Conservation (phyloP, 2,329 filamentous ascomycete species). For the Beauveria rudraprayagi region DNA sequence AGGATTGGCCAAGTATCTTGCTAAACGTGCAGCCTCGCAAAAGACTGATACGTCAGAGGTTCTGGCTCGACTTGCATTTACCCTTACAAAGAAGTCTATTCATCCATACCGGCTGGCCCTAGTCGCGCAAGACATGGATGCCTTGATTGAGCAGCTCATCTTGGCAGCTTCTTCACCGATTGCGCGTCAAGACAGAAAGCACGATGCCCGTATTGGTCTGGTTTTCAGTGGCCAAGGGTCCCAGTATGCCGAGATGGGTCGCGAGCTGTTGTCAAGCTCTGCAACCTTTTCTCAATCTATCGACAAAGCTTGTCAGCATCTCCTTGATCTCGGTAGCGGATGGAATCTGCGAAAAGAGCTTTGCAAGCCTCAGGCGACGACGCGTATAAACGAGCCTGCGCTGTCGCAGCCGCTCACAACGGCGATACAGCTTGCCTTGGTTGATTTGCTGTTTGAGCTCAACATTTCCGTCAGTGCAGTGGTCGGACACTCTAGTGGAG, state of each 20-base stretch:
- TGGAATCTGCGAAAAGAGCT: conserved; percentile 1
- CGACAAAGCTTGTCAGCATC: conserved; percentile 12
- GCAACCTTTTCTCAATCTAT: conserved; percentile 23
- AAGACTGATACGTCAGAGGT: background rate
- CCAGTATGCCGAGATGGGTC: conserved; percentile 23
- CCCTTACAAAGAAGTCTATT: conserved; percentile 4
- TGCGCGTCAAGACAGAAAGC: conserved; percentile 6
- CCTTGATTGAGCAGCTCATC: conserved; percentile 11
- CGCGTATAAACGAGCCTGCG: conserved; percentile 23
- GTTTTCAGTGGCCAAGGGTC: conserved; percentile 26
- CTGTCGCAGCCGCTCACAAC: conserved; percentile 32
- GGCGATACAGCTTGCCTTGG: conserved; percentile 34
- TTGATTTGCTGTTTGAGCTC: conserved; percentile 31
- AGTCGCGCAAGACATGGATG: conserved; percentile 14
- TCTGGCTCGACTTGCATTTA: conserved; percentile 14
- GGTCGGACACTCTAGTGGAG: conserved; percentile 33
- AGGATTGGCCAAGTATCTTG: conserved; percentile 14
- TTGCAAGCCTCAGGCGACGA: conserved; percentile 12
- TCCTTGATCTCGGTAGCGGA: background rate
- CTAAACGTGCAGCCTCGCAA: background rate
- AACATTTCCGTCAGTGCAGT: conserved; percentile 27
- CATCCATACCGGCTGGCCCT: conserved; percentile 12
- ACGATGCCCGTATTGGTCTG: conserved; percentile 13
- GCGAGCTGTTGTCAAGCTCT: conserved; percentile 20
- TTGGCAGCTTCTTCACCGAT: conserved; percentile 8